Percentiles rank a stretch among this genome's conserved stretches.
These are phyloP conservation scores for Aspergillus biplanus DNA, from an alignment of 495 filamentous ascomycete genomes.

Conservation along the genomic window DNA sequence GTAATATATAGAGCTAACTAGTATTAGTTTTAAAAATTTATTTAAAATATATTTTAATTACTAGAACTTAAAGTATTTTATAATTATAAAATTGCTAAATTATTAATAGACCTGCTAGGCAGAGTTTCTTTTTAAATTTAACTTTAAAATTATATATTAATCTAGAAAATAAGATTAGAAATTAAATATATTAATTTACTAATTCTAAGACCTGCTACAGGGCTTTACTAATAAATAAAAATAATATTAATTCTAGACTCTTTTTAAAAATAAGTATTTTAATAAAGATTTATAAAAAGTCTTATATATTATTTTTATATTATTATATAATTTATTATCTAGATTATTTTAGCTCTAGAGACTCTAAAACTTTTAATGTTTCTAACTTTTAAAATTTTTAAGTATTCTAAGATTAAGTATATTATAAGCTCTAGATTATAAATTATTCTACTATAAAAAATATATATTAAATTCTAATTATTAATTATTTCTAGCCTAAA, in stretches of 20 bases:
- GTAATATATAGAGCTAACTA: not conserved
- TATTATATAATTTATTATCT: not conserved
- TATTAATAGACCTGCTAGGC: conserved; percentile 24
- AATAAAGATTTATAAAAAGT: not conserved
- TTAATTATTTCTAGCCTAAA: not conserved
- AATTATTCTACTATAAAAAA: not conserved
- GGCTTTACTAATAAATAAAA: not conserved
- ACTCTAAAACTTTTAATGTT: not conserved
- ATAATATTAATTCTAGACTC: not conserved
- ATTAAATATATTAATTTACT: conserved; percentile 23
- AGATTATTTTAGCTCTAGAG: not conserved
- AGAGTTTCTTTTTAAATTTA: conserved; percentile 28
- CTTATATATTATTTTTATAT: not conserved
- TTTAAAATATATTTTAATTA: not conserved
- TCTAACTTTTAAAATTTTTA: not conserved
- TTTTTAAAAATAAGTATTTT: not conserved
- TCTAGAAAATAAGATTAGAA: conserved; percentile 24
- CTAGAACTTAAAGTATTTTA: not conserved
- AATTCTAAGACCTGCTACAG: not conserved
- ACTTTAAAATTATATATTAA: conserved; percentile 34
- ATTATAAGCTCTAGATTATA: not conserved
- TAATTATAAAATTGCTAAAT: conserved; percentile 22
- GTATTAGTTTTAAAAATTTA: not conserved
- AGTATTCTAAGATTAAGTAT: not conserved
- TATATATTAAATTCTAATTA: not conserved